These are phyloP conservation scores for Tolypocladium tropicale DNA, from an alignment of 2,329 filamentous ascomycete genomes.

Conservation along the genomic window DNA sequence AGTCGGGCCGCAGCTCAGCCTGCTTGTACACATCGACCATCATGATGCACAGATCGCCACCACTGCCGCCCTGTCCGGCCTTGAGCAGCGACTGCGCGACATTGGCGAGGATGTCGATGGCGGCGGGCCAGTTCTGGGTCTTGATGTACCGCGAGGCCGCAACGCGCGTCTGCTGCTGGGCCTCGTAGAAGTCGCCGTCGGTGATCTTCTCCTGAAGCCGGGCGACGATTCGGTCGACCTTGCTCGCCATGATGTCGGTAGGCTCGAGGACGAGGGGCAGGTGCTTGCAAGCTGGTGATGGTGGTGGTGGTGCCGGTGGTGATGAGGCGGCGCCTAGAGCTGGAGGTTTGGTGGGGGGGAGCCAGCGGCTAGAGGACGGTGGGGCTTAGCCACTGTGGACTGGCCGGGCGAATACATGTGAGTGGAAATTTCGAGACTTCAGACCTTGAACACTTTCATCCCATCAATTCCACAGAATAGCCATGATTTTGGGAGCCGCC, in stretches of 20 bases:
- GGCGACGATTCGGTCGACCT: conserved; percentile 40
- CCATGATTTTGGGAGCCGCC: too few species aligned
- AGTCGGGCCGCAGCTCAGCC: conserved; percentile 67
- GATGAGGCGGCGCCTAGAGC: not conserved
- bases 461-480: too few species aligned
- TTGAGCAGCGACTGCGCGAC: conserved; percentile 80
- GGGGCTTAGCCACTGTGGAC: not conserved
- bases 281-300: not conserved
- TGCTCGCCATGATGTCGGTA: conserved; percentile 23
- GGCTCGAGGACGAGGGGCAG: not conserved
- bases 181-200: conserved; percentile 93
- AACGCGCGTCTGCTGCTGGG: conserved; percentile 94
- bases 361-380: not conserved
- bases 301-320: not conserved
- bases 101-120: conserved; percentile 75
- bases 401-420: not conserved
- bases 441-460: not conserved
- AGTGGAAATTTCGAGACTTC: not conserved
- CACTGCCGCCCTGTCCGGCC: conserved; percentile 87
- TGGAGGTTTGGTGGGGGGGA: not conserved
- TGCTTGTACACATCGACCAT: conserved; percentile 87
- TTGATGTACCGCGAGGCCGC: conserved; percentile 93
- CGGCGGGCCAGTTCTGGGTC: conserved; percentile 70
- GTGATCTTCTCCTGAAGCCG: conserved; percentile 76
- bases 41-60: conserved; percentile 80